Base-by-base conservation (phyloP, 1,284 basidiomycete species). In the Chondrostereum purpureum region DNA sequence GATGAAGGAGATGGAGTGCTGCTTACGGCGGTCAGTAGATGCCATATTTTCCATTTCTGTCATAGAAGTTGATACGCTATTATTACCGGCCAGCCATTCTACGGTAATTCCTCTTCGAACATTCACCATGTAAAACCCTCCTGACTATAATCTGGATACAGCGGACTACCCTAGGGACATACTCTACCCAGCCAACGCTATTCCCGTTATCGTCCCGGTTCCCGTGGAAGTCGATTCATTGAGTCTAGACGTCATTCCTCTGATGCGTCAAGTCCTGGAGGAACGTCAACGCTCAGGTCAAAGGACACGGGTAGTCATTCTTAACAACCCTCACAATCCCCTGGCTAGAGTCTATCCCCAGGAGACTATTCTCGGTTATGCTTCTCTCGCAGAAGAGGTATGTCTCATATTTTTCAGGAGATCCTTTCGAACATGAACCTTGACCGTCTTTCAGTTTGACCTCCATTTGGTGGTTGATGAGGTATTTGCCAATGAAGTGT, bases 161-260 rank as follows among this genome's bases (percentile, higher is more conserved):
- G 43, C 20, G 80, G 62, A 50, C 70, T 73, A 49, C 62, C 63
- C 70, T 83, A 80, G 45, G 77, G 59, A 50, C 68, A 72, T 39
- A 43, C 33, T 45, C 16, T 53, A 51, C 21, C 51, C 49, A 14
- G 43, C 51, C 3, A 33, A 41, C 20, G 47, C 49, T 5, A 42
- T 38, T 20, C 39, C 42, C 5, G 42, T 51, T 12, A 16, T 34
- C 16, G 50, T 45, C 17, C 41, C 35, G 21, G 38, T 49, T 16
- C 51, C 51, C 10, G 39, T 34, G 24, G 49, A 51, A 8, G 37
- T 48, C 11, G 44, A 53, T 23, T 42, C 51, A 2, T 39, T 53
- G 3, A 42, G 44, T 8, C 36, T 39, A 12, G 46, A 38, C 8
- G 44, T 42, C 13, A 19, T 53, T 8, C 42, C 43, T 1, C 47